phyloP scores from a whole-genome alignment of 2,329 filamentous ascomycete species.

The Venturia aucupariae region DNA sequence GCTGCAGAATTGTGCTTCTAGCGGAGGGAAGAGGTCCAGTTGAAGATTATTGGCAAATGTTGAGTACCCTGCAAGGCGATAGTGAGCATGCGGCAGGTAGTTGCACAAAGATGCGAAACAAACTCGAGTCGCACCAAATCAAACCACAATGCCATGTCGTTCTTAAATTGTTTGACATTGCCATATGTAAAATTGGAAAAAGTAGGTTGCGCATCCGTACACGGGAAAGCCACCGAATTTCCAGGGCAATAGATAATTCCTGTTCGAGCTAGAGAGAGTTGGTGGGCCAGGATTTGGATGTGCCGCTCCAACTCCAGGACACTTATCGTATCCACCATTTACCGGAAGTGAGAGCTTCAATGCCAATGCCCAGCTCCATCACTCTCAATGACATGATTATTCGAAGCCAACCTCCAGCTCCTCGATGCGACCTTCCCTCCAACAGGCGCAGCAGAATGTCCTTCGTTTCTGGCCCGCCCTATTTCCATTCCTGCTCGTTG shows the following conservation, averaged over 20 bases:
- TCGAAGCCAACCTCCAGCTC: background rate
- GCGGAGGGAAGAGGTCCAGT: background rate
- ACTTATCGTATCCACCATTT: background rate
- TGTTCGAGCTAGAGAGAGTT: background rate
- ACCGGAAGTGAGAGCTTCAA: background rate
- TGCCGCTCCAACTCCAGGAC: background rate
- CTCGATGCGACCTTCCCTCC: conserved; percentile 28
- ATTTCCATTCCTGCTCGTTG: conserved; percentile 27
- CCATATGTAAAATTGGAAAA: background rate
- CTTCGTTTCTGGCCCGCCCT: conserved; percentile 25
- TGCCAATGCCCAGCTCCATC: background rate
- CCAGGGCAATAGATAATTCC: background rate
- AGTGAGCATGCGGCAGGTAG: background rate
- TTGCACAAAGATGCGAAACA: background rate
- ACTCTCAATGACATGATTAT: conserved; percentile 12
- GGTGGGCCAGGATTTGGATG: background rate
- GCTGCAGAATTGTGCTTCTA: background rate
- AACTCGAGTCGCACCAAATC: background rate
- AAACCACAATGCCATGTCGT: background rate
- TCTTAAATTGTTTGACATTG: background rate
- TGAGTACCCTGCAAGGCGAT: background rate
- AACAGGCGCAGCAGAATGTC: conserved; percentile 25
- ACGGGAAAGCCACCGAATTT: too few species aligned
- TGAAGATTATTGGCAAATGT: background rate
- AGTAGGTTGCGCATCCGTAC: background rate